Base-by-base conservation (phyloP, 2,329 filamentous ascomycete genomes). In the Triangularia verruculosa region DNA sequence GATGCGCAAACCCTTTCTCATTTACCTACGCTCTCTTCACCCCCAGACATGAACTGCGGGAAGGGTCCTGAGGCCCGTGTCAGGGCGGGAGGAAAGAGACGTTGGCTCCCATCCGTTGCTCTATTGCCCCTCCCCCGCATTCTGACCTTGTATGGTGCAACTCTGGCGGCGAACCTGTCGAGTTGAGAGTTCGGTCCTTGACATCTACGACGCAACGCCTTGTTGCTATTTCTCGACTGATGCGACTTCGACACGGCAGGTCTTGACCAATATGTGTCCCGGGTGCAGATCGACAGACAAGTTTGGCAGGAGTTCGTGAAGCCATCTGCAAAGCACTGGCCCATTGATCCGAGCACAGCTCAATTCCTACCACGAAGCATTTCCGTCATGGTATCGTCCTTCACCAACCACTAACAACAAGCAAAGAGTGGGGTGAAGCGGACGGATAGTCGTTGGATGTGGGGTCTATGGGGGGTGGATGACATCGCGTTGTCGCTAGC, bases 101-200 rank as follows among this genome's bases (percentile, higher is more conserved):
- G 3, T 15, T 28, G 28, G 43, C 32, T n/a, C n/a, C n/a, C n/a
- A n/a, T n/a, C n/a, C n/a, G n/a, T n/a, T n/a, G n/a, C n/a, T 52
- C 51, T 39, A 32, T 25, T 59, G 47, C 65, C 66, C 63, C 62
- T 66, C 64, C 65, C 66, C 68, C 65, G 57, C 68, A 66, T 64
- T 68, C 54, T 39, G 17, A 57, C 13, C 54, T 43, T 20, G 27
- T 57, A 54, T 43, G 22, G 52, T 61, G 55, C 60, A 59, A 58
- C 56, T 22, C 57, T 55, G 56, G 53, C 52, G 57, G 59, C 17
- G 64, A 65, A 58, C 67, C 67, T 27, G 39, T 43, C 28, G 24
- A 34, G 22, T n/a, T 12, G 6, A 52, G 61, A 64, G 66, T 68
- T 65, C 66, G 66, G 66, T 68, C 59, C 64, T 64, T 24, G 34